Percentiles rank a stretch among this genome's conserved stretches.
Evolutionary conservation across 2,329 filamentous ascomycete species (phyloP).

Genomic region (Scolecobasidium constrictum): DNA sequence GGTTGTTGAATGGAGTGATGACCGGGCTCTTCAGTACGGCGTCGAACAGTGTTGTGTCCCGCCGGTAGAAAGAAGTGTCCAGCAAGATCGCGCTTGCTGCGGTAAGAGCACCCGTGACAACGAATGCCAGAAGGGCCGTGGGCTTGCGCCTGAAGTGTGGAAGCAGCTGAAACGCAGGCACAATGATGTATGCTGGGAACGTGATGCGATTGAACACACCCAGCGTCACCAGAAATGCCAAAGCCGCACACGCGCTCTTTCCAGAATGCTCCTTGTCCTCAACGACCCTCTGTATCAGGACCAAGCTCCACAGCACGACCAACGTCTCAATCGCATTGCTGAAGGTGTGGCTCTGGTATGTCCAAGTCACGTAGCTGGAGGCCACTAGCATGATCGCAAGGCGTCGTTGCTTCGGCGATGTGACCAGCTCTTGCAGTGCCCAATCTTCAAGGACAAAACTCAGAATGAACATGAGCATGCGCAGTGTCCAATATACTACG

Average conservation of each 20-base stretch:
- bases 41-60: constrained; percentile 51
- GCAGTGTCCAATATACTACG: constrained; percentile 79
- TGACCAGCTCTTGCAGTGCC: constrained; percentile 86
- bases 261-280: constrained; percentile 69
- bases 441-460: constrained; percentile 97
- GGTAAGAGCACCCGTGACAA: constrained; percentile 55
- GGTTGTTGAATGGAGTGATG: constrained; percentile 42
- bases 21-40: constrained; percentile 47
- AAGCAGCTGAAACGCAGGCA: constrained; percentile 73
- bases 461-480: constrained; percentile 83
- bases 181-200: constrained; percentile 82
- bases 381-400: constrained; percentile 75
- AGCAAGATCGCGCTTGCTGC: constrained; percentile 62
- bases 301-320: constrained; percentile 84
- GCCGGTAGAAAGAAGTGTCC: constrained; percentile 74
- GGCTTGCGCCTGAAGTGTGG: constrained; percentile 72
- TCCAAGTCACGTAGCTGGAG: constrained; percentile 98
- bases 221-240: constrained; percentile 73
- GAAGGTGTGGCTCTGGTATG: constrained; percentile 95
- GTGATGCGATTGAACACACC: constrained; percentile 96
- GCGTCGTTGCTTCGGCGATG: constrained; percentile 58
- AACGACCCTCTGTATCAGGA: constrained; percentile 78
- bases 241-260: constrained; percentile 60
- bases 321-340: constrained; percentile 96
- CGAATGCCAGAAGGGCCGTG: constrained; percentile 49